Conservation (phyloP, 2,329 filamentous ascomycete genomes). For the Aspergillus novoparasiticus region DNA sequence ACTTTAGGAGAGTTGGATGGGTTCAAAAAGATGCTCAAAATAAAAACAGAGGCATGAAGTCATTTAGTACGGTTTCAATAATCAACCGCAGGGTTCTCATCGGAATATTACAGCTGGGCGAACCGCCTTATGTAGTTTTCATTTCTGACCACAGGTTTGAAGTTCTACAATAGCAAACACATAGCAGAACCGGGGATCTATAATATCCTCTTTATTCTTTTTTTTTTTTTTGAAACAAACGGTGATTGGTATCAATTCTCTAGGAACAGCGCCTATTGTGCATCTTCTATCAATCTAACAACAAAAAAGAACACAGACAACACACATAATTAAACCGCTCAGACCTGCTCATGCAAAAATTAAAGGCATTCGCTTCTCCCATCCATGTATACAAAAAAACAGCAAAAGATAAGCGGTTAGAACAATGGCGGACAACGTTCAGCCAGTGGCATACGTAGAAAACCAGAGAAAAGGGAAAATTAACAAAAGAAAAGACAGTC, state of each 20-base stretch:
- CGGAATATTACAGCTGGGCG: neutral
- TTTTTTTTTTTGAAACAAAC: neutral
- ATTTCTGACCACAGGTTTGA: neutral
- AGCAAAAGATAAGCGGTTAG: conserved; percentile 8
- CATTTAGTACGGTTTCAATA: neutral
- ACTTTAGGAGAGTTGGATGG: conserved; percentile 7
- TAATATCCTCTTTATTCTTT: neutral
- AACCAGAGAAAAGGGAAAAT: neutral
- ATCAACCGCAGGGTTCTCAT: neutral
- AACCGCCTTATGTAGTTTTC: neutral
- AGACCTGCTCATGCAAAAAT: conserved; percentile 16
- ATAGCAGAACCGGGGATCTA: neutral
- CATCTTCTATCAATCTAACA: conserved; percentile 27
- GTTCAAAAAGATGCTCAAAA: neutral
- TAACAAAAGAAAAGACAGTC: conserved; percentile 9
- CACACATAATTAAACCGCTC: conserved; percentile 16
- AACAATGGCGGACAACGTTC: conserved; percentile 12
- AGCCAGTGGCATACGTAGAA: conserved; percentile 1
- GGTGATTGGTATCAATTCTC: conserved; percentile 27
- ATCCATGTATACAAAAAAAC: conserved; percentile 19
- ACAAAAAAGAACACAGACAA: conserved; percentile 13
- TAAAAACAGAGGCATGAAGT: neutral
- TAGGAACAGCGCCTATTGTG: conserved; percentile 15
- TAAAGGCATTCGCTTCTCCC: conserved; percentile 14
- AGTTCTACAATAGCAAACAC: neutral